A percentile compares a stretch with the other conserved stretches of the same genome.
These are phyloP conservation scores for Evernia prunastri DNA, from an alignment of 495 filamentous ascomycete genomes.

Conservation along the genomic window DNA sequence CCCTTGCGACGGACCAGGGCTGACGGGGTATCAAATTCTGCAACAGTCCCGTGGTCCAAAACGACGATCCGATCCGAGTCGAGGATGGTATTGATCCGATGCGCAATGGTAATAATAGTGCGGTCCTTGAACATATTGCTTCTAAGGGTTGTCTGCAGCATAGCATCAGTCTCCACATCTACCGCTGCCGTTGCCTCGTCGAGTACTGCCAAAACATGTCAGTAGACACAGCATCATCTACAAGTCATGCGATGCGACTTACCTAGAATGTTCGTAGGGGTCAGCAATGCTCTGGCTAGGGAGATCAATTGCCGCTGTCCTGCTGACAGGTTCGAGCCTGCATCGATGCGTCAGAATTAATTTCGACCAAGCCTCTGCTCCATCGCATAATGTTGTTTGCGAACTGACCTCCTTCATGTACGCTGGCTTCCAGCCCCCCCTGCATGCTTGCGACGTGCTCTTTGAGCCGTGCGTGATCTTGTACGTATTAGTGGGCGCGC, in stretches of 20 bases:
- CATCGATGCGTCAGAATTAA: neutral
- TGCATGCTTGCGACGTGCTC: conserved; percentile 86
- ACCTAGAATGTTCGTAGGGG: conserved; percentile 85
- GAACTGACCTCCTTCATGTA: conserved; percentile 86
- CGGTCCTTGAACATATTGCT: conserved; percentile 68
- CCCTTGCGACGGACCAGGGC: conserved; percentile 47
- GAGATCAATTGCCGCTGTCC: conserved; percentile 84
- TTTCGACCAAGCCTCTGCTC: neutral
- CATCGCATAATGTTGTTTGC: neutral
- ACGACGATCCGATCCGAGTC: conserved; percentile 90
- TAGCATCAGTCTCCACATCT: conserved; percentile 86
- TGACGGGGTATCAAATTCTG: conserved; percentile 52
- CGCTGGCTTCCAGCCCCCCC: conserved; percentile 78
- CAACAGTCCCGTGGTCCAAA: conserved; percentile 61
- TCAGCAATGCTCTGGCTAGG: conserved; percentile 85
- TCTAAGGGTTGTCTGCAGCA: conserved; percentile 57
- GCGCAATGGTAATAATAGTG: conserved; percentile 97
- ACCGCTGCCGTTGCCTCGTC: conserved; percentile 98
- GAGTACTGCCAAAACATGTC: conserved; percentile 47
- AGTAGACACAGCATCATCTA: neutral
- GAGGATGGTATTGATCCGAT: conserved; percentile 94
- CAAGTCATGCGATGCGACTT: neutral
- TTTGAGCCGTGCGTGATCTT: conserved; percentile 89
- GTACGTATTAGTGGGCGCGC: conserved; percentile 20
- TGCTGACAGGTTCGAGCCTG: conserved; percentile 56